These are phyloP conservation scores for Globisporangium barbulae DNA, from an alignment of 352 stramenopile genomes.

Conservation along the genomic window DNA sequence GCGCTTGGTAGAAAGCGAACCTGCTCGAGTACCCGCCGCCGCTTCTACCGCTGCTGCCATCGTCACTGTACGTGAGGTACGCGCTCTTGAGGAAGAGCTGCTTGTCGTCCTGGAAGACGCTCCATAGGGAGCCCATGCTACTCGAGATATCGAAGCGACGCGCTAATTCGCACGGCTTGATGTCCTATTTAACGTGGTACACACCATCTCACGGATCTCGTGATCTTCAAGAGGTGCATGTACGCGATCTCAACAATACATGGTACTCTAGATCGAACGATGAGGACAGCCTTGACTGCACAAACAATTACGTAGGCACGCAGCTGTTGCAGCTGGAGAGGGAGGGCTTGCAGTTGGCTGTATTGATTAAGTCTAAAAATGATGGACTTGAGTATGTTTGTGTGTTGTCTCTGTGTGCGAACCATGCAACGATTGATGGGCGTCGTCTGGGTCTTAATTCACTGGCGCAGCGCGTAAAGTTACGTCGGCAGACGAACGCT, in stretches of 20 bases:
- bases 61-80: conserved; percentile 17
- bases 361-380: conserved; percentile 8
- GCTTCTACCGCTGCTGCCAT: background rate
- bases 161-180: background rate
- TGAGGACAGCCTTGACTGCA: too few relatives aligned
- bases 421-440: background rate
- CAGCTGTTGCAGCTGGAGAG: background rate
- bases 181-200: background rate
- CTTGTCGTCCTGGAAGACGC: conserved; percentile 20
- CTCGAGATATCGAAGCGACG: background rate
- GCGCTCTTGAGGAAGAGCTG: conserved; percentile 32
- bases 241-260: background rate
- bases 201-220: background rate
- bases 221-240: background rate
- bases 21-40: conserved; percentile 16
- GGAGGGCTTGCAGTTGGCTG: background rate
- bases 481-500: conserved; percentile 2
- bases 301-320: too few relatives aligned
- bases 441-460: conserved; percentile 3
- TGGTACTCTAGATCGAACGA: background rate
- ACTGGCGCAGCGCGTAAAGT: conserved; percentile 3
- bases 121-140: conserved; percentile 33
- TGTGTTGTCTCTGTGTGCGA: background rate
- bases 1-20: conserved; percentile 31
- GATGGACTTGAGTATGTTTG: background rate